phyloP scores from a whole-genome alignment of 345 rosid genomes.

The Corchorus olitorius region DNA sequence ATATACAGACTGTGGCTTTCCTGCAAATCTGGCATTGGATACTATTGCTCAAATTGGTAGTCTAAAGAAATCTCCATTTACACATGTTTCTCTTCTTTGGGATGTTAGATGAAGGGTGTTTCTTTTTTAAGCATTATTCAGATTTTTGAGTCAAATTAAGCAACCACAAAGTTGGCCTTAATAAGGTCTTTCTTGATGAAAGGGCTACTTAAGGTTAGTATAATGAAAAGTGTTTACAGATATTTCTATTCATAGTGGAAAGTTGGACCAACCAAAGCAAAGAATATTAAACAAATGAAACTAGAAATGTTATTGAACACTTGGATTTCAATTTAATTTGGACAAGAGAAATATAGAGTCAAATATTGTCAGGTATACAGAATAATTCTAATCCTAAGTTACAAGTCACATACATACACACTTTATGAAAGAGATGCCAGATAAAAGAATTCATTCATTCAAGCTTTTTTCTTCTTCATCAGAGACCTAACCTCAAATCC shows the following conservation, averaged over 20 bases:
- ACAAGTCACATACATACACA: constrained; percentile 22
- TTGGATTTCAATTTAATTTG: not conserved
- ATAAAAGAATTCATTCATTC: not conserved
- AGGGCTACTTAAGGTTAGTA: no score
- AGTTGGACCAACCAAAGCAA: not conserved
- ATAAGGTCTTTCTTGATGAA: no score
- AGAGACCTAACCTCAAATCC: constrained; percentile 80
- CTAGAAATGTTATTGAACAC: not conserved
- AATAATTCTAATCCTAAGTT: constrained; percentile 22
- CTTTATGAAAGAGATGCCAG: not conserved
- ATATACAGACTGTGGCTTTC: no score
- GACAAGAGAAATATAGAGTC: not conserved
- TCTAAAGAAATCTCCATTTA: not conserved
- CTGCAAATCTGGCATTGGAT: not conserved
- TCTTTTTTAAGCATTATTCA: no score
- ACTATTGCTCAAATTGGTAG: not conserved
- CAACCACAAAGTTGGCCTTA: no score
- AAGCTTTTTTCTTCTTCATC: constrained; percentile 7
- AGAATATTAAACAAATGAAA: not conserved
- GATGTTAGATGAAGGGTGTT: no score
- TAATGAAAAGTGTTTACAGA: no score
- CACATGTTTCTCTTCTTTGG: no score
- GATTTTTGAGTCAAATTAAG: no score
- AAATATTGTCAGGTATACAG: constrained; percentile 10
- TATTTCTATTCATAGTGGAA: no score